Base-by-base conservation (phyloP, 768 basidiomycete species). In the Boletus sp. region DNA sequence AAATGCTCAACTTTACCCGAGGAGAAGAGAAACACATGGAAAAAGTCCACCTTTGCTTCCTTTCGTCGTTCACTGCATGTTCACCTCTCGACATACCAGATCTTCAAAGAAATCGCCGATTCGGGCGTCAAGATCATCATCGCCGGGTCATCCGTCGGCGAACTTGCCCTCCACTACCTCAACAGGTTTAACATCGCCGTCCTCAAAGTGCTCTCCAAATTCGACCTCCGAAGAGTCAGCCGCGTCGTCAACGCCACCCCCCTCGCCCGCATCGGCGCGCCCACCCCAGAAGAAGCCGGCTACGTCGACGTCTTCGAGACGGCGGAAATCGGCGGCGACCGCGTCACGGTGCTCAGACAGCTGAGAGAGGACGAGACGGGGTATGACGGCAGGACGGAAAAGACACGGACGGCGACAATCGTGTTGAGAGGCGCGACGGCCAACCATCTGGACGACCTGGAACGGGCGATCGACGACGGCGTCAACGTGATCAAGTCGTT, bases 1-100 rank as follows among this genome's bases (percentile, higher is more conserved):
- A 99, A 71, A 91, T 99, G 86, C 81, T 99, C 61, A 94, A 97
- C 77, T 99, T 99, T 67, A 94, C 95, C 0, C 80, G 83, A 4
- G 97, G 94, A 17, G 97, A 99, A 74, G 97, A 99, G 75, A 88
- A 95, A 72, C 94, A 98, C 67, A 80, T 97, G 50, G 95, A 98
- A 80, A 94, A 91, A 79, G 89, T 85, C 32, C 24, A 3, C 14
- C 12, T 36, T 9, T 4, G 8, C 1, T 10, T 3, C 6, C 4
- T 5, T 0, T 47, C 20, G 7, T 30, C 32, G 3, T 24, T 36
- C 47, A 4, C 29, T 20, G 14, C 36, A 32, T 18, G 7, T 50
- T 57, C 48, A 54, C 33, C 56, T 35, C 41, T 24, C 24, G 24
- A 30, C 40, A n/a, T 4, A n/a, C 7, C 60, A 96, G 94, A 94